These are phyloP conservation scores for Ogataea polymorpha DNA, from an alignment of 805 yeast genomes.

Conservation along the genomic window DNA sequence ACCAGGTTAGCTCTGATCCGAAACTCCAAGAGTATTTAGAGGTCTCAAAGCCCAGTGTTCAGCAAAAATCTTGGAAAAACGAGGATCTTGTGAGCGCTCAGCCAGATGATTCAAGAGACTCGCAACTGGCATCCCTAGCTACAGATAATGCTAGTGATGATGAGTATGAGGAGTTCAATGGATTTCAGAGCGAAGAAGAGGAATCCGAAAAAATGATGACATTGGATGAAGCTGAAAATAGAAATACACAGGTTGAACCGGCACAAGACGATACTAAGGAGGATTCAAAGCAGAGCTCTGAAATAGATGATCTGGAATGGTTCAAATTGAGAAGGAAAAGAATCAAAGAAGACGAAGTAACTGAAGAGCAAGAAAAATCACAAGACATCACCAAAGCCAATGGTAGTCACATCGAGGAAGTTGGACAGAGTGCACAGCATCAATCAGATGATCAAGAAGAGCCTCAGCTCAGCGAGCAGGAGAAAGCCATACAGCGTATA, in stretches of 20 bases:
- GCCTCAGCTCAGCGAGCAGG: conserved; percentile 41
- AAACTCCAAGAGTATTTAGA: conserved; percentile 77
- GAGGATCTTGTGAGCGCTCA: conserved; percentile 42
- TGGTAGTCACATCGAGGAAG: background rate
- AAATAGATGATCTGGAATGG: conserved; percentile 83
- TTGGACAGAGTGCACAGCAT: too few relatives aligned
- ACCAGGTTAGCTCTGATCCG: conserved; percentile 60
- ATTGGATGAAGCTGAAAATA: conserved; percentile 12
- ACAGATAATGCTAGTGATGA: conserved; percentile 48
- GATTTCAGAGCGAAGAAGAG: conserved; percentile 49
- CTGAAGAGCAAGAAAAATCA: conserved; percentile 4
- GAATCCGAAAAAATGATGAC: conserved; percentile 52
- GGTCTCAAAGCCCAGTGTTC: conserved; percentile 73
- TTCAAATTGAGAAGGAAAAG: conserved; percentile 69
- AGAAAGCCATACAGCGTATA: conserved; percentile 48
- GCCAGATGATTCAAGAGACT: conserved; percentile 20
- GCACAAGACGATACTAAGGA: background rate
- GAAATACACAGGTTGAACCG: conserved; percentile 17
- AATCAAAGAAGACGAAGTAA: conserved; percentile 48
- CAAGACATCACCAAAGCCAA: conserved; percentile 1
- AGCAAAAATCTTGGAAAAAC: conserved; percentile 72
- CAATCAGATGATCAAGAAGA: conserved; percentile 12
- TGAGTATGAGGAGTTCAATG: conserved; percentile 52
- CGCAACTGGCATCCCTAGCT: conserved; percentile 22
- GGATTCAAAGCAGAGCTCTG: conserved; percentile 22